Percentiles rank a stretch among this genome's conserved stretches.
phyloP scores from a whole-genome alignment of 768 basidiomycete species.

The Lactarius pseudohatsudake region DNA sequence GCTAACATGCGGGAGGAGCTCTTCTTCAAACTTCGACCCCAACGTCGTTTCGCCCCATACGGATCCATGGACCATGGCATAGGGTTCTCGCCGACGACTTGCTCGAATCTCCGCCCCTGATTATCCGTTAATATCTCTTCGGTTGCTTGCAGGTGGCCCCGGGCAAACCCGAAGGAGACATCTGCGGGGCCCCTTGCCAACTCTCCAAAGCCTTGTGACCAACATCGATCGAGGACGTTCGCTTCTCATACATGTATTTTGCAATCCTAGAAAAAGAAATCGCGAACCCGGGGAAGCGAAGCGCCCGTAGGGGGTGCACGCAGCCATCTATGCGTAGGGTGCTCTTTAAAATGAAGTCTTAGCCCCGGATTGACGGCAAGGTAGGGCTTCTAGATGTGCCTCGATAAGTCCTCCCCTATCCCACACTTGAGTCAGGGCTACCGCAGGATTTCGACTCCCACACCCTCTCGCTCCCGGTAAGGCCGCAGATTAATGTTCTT shows the following conservation, averaged over 20 bases:
- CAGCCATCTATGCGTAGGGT: background rate
- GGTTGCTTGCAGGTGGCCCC: slow-evolving; percentile 8
- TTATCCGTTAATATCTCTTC: slow-evolving; percentile 4
- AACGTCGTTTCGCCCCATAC: slow-evolving; percentile 3
- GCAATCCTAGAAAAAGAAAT: slow-evolving; percentile 12
- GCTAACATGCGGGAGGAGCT: background rate
- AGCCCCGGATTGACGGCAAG: slow-evolving; percentile 3
- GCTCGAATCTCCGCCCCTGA: background rate
- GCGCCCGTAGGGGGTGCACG: background rate
- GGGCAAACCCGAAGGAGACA: slow-evolving; percentile 19
- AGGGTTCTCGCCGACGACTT: background rate
- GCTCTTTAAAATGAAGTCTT: slow-evolving; percentile 2
- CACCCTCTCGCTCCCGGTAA: slow-evolving; percentile 2
- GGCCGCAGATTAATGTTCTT: slow-evolving; percentile 5
- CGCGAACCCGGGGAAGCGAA: background rate
- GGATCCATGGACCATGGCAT: slow-evolving; percentile 9
- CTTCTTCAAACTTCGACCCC: background rate
- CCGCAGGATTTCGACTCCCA: background rate
- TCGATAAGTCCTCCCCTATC: slow-evolving; percentile 26
- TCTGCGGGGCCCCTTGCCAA: slow-evolving; percentile 10
- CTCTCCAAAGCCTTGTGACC: slow-evolving; percentile 20
- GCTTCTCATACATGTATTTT: slow-evolving; percentile 8
- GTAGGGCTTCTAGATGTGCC: slow-evolving; percentile 24
- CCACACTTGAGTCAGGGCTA: slow-evolving; percentile 2
- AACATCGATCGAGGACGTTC: slow-evolving; percentile 16